Evolutionary conservation across 345 rosid genomes (phyloP), one percentile per base, ranked within the genome.

Genomic region (Boechera stricta): DNA sequence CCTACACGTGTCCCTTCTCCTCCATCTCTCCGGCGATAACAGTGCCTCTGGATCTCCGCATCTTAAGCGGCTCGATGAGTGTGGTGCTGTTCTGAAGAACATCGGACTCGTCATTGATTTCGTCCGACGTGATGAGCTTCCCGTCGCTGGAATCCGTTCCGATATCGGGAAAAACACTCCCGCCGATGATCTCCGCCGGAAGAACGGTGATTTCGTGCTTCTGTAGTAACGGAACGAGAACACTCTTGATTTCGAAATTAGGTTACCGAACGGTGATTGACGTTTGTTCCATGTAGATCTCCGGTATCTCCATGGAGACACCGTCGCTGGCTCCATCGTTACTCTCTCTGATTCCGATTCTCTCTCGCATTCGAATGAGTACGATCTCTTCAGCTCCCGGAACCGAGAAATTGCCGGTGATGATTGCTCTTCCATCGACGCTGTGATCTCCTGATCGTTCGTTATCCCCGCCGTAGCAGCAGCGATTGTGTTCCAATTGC

Each of bases 41-140:
- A 94, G 63, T 41, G 98, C 98, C 85, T 94, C 98, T 18, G 98
- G 98, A 83, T 94, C 97, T 54, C 98, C 98, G 70, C 98, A 94
- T 79, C 98, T 76, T 15, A 92, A 72, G 79, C 98, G 75, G 83
- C 98, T 94, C 39, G 98, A 90, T 57, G 96, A 85, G 81, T 87
- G 88, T 18, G 85, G 82, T 49, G 85, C 83, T 45, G 81, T 80
- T 68, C 88, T 63, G 1, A 79, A 65, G 58, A 87, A 89, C 96
- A 86, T 86, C 16, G 96, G 98, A 24, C 98, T 94, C 80, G 88
- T 83, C 93, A 90, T 83, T 6, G 96, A 87, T 80, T 91, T 94
- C 74, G 90, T 76, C 77, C 93, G 73, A 11, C 90, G 75, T 53
- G 96, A 91, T 1, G 85, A 84, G 69, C 90, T 89, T 28, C 83